phyloP scores from a whole-genome alignment of 1,284 basidiomycete genomes.

The Ustilago bromivora region DNA sequence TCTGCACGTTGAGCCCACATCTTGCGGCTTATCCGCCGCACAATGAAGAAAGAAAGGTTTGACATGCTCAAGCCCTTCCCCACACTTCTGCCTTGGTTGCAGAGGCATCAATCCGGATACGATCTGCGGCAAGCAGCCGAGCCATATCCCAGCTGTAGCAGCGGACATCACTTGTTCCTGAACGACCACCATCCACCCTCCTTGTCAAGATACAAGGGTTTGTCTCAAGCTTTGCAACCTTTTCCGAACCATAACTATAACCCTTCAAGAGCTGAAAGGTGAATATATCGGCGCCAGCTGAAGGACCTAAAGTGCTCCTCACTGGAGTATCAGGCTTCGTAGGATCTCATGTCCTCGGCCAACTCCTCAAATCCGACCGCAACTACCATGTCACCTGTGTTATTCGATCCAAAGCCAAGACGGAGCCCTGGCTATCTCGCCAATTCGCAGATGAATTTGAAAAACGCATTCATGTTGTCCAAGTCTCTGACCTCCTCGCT shows the following conservation, averaged over 20 bases:
- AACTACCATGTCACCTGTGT: slow-evolving; percentile 45
- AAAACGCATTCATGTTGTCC: slow-evolving; percentile 22
- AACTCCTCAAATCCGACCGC: slow-evolving; percentile 39
- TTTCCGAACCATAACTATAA: neutral
- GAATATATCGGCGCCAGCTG: slow-evolving; percentile 18
- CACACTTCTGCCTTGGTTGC: neutral
- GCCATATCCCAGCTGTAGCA: neutral
- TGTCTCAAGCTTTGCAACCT: neutral
- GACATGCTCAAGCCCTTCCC: neutral
- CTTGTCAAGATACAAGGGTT: neutral
- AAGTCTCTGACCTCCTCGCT: slow-evolving; percentile 35
- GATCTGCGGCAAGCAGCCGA: neutral
- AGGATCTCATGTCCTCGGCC: slow-evolving; percentile 44
- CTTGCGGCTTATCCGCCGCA: neutral
- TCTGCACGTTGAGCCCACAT: too few species aligned
- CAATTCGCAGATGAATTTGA: slow-evolving; percentile 31
- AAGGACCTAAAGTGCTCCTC: slow-evolving; percentile 31
- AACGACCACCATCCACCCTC: neutral
- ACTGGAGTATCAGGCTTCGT: slow-evolving; percentile 54
- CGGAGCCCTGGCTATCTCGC: slow-evolving; percentile 35
- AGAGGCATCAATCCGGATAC: too few species aligned
- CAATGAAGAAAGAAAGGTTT: neutral
- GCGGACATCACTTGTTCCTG: too few species aligned
- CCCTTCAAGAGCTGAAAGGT: neutral
- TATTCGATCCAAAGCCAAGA: slow-evolving; percentile 45